These are phyloP conservation scores for Fusarium tanahbumbuense DNA, from an alignment of 2,329 filamentous ascomycete genomes.

Conservation along the genomic window DNA sequence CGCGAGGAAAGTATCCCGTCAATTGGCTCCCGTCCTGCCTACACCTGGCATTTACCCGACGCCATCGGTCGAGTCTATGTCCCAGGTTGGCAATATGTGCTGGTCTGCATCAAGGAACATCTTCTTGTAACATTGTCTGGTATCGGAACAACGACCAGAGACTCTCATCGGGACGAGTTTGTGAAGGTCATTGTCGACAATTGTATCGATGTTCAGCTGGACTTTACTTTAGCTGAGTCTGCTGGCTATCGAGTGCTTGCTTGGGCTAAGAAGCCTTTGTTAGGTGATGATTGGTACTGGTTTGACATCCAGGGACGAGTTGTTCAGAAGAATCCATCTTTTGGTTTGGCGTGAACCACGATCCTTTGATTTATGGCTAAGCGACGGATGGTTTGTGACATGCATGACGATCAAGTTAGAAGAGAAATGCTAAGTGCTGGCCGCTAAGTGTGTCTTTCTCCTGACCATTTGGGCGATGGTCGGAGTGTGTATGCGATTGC, in stretches of 20 bases:
- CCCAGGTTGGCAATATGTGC: too few species aligned
- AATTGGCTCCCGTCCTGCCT: neutral
- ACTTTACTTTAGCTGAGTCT: neutral
- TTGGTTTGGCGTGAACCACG: neutral
- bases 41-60: neutral
- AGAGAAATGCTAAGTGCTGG: neutral
- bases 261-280: neutral
- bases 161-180: neutral
- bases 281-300: neutral
- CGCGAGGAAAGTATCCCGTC: neutral
- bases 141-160: too few species aligned
- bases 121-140: too few species aligned
- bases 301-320: conserved; percentile 3
- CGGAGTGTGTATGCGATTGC: neutral
- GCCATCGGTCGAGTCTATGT: too few species aligned
- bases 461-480: neutral
- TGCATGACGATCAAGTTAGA: neutral
- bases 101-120: too few species aligned
- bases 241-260: conserved; percentile 1
- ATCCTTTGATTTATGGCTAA: neutral
- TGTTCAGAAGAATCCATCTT: neutral
- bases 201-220: neutral
- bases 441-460: neutral
- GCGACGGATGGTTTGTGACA: neutral
- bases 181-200: too few species aligned